Evolutionary conservation across 345 rosid genomes (phyloP).

Genomic region (Pistacia vera): DNA sequence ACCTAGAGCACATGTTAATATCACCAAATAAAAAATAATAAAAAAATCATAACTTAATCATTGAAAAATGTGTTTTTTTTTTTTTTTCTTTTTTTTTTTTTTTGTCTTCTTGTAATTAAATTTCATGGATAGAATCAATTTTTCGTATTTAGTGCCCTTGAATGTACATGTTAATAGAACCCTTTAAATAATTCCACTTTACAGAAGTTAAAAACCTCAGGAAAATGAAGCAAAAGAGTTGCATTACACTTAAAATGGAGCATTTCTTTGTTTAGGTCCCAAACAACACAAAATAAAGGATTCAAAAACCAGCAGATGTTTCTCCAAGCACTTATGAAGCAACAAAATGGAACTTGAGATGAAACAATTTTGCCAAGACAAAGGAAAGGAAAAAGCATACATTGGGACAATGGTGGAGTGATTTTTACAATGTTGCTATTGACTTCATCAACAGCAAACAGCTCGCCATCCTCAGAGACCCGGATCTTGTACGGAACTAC

Average conservation of each 20-base stretch:
- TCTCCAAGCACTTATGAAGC: background rate
- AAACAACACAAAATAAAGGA: background rate
- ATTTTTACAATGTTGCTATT: slow-evolving; percentile 93
- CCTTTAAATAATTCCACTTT: too few relatives aligned
- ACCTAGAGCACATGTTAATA: too few relatives aligned
- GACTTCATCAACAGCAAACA: slow-evolving; percentile 86
- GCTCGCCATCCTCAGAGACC: slow-evolving; percentile 81
- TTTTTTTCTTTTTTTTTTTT: too few relatives aligned
- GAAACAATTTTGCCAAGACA: background rate
- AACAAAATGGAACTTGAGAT: background rate
- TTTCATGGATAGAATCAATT: too few relatives aligned
- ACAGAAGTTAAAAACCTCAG: background rate
- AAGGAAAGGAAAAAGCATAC: slow-evolving; percentile 39
- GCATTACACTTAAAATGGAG: background rate
- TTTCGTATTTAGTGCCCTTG: too few relatives aligned
- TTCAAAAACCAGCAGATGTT: background rate
- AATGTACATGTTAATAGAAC: too few relatives aligned
- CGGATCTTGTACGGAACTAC: slow-evolving; percentile 79
- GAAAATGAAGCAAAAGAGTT: background rate
- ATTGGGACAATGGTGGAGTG: slow-evolving; percentile 95
- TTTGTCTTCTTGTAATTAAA: too few relatives aligned
- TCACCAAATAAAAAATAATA: too few relatives aligned
- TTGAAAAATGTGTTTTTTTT: too few relatives aligned
- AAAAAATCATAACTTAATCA: too few relatives aligned
- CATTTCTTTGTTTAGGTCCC: background rate